Base-by-base conservation (phyloP, 2,329 filamentous ascomycete genomes). In the Fonsecaea multimorphosa region DNA sequence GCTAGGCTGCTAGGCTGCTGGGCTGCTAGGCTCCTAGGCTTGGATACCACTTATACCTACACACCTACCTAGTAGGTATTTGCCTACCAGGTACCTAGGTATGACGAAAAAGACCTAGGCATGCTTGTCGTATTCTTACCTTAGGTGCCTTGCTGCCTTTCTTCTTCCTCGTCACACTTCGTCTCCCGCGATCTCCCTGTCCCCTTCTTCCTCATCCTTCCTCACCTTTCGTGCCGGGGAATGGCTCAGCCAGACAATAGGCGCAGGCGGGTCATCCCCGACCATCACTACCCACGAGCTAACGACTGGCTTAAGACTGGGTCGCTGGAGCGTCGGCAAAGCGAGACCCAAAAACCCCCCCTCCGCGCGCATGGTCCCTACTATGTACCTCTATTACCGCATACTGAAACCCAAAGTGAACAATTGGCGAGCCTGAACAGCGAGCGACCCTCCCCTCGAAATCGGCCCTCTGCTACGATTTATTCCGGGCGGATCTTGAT, bases 201-300 rank as follows among this genome's bases (percentile, higher is more conserved):
- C 38, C n/a, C 16, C 12, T 44, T 44, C 19, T 19, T 49, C 44
- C 44, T 49, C 19, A 24, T 11, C 53, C 57, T n/a, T 19, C 29
- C 31, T 24, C 44, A 36, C 34, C 29, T 32, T 36, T 58, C 52
- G 52, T 64, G 56, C 61, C 52, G 52, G 34, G 55, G 40, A 61
- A 58, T 58, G 40, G 56, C 27, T 52, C n/a, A 61, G 32, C 32
- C 31, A 59, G 46, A 53, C 53, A 51, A 49, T 16, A 19, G 46
- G 38, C 56, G 24, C 57, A 61, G 61, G 61, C 65, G 65, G 65
- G 61, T 51, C 53, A 64, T 62, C 40, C 49, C 51, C 40, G 56
- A 34, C 51, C 36, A 54, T 55, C 51, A 55, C 49, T 38, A 40
- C 49, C 40, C 66, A 65, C 53, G 49, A 63, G 63, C 62, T 68